These are phyloP conservation scores for Panicum hallii DNA, from an alignment of 202 grass and related monocot genomes.

Conservation along the genomic window DNA sequence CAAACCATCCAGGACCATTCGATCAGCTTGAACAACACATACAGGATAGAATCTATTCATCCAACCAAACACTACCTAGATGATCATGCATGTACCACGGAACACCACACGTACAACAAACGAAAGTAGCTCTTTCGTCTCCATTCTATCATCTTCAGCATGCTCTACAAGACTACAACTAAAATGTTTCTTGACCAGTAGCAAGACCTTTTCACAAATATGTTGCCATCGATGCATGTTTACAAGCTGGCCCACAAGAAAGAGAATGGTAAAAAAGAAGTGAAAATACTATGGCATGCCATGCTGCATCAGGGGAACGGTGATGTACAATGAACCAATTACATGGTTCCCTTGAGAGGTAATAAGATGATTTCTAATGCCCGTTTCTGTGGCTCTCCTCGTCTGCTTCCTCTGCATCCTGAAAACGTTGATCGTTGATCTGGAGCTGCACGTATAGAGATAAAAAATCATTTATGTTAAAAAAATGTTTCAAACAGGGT, in stretches of 20 bases:
- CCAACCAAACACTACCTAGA: too few relatives aligned
- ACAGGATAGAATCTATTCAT: too few relatives aligned
- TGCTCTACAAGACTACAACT: conserved; percentile 8
- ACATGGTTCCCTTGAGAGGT: background rate
- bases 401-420: conserved; percentile 72
- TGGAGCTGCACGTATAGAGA: conserved; percentile 61
- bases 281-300: background rate
- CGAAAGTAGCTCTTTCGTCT: background rate
- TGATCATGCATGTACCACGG: background rate
- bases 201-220: conserved; percentile 65
- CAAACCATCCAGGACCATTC: too few relatives aligned
- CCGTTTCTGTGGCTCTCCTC: conserved; percentile 33
- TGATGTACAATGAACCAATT: background rate
- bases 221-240: conserved; percentile 25
- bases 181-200: conserved; percentile 76
- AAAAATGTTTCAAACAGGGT: background rate
- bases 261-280: background rate
- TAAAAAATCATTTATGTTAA: conserved; percentile 8
- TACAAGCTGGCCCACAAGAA: conserved; percentile 24
- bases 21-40: too few relatives aligned
- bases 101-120: background rate
- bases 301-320: conserved; percentile 23
- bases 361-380: conserved; percentile 25
- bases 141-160: conserved; percentile 18
- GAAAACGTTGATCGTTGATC: conserved; percentile 79